These are phyloP conservation scores for Thermomucor indicae-seudaticae DNA, from an alignment of 371 early-diverging fungal genomes.

Conservation along the genomic window DNA sequence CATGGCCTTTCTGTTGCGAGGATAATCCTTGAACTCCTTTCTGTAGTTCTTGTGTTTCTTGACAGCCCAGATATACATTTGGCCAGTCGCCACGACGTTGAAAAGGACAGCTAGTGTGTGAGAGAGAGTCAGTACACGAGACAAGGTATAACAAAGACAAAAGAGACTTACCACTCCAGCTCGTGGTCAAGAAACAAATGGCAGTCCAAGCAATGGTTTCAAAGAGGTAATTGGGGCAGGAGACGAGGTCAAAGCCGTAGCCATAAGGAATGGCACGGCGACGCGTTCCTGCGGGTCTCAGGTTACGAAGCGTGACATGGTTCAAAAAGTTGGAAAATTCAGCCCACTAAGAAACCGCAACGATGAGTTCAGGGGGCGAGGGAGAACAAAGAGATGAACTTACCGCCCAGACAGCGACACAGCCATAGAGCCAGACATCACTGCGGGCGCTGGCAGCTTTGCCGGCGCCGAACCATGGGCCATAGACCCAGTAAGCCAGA, in stretches of 20 bases:
- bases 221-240: conserved; percentile 92
- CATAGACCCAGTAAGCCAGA: conserved; percentile 84
- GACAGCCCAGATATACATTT: conserved; percentile 96
- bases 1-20: conserved; percentile 84
- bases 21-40: conserved; percentile 92
- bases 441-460: conserved; percentile 43
- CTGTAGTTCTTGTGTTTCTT: conserved; percentile 93
- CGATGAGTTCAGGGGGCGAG: background rate
- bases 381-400: conserved; percentile 18
- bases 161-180: conserved; percentile 56
- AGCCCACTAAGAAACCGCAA: conserved; percentile 46
- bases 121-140: background rate
- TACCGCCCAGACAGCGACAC: conserved; percentile 65
- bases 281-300: conserved; percentile 89
- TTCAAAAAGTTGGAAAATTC: conserved; percentile 84
- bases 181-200: conserved; percentile 72
- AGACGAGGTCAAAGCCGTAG: conserved; percentile 90
- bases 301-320: conserved; percentile 85
- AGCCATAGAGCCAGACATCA: conserved; percentile 52
- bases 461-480: conserved; percentile 65
- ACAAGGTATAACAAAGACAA: background rate
- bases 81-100: conserved; percentile 74
- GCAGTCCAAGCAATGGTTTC: conserved; percentile 86
- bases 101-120: conserved; percentile 65
- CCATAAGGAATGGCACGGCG: conserved; percentile 90